A percentile compares a stretch with the other conserved stretches of the same genome.
phyloP scores from a whole-genome alignment of 176 grass and related monocot genomes.

The Bromus sterilis region DNA sequence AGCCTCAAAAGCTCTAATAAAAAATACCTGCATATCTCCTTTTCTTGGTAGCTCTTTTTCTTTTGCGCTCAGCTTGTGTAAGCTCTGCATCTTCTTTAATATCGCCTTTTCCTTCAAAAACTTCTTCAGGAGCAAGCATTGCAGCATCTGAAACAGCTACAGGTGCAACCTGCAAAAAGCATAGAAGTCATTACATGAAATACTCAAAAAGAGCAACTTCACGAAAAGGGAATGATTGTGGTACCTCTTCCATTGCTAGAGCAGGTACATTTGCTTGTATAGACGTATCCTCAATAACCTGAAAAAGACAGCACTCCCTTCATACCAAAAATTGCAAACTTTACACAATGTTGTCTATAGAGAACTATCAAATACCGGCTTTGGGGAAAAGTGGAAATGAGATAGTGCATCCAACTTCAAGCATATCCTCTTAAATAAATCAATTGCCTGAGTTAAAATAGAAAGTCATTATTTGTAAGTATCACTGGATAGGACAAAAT shows the following conservation, averaged over 20 bases:
- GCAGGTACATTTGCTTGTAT: slow-evolving; percentile 94
- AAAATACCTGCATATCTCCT: slow-evolving; percentile 65
- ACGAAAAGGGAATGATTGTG: background rate
- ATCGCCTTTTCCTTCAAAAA: slow-evolving; percentile 92
- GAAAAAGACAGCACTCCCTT: slow-evolving; percentile 2
- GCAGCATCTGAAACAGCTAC: slow-evolving; percentile 78
- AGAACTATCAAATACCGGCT: slow-evolving; percentile 48
- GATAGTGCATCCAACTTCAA: slow-evolving; percentile 80
- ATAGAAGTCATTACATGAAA: background rate
- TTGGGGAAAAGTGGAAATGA: slow-evolving; percentile 97
- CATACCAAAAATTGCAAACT: background rate
- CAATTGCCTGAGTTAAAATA: slow-evolving; percentile 40
- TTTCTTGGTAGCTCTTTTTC: slow-evolving; percentile 87
- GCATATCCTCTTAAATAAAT: slow-evolving; percentile 75
- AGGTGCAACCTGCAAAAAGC: slow-evolving; percentile 72
- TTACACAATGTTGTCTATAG: background rate
- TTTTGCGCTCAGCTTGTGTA: slow-evolving; percentile 64
- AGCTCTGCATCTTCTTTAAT: slow-evolving; percentile 80
- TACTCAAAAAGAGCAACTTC: background rate
- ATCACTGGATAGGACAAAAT: too few species aligned
- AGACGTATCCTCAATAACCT: slow-evolving; percentile 91
- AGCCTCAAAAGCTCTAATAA: background rate
- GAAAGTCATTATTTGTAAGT: background rate
- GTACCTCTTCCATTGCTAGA: slow-evolving; percentile 98
- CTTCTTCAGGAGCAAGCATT: slow-evolving; percentile 91